phyloP scores from a whole-genome alignment of 768 basidiomycete species.

The Dictyophora rubrovolvata region DNA sequence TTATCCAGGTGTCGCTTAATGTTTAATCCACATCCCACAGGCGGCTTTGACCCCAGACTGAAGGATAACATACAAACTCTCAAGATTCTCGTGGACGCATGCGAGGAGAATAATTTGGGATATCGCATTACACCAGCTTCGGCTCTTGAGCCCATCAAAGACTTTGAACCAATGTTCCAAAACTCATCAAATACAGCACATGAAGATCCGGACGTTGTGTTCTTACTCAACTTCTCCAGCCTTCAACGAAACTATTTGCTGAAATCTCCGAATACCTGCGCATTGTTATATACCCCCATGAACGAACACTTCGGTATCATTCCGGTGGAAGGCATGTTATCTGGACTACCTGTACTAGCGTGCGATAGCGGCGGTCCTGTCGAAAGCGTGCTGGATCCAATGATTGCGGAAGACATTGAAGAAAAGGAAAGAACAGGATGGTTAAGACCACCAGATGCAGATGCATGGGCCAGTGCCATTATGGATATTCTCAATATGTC shows the following conservation, averaged over 20 bases:
- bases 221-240: constrained; percentile 88
- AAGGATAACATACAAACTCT: constrained; percentile 71
- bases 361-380: constrained; percentile 83
- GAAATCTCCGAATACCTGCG: constrained; percentile 50
- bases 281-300: constrained; percentile 82
- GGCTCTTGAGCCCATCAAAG: constrained; percentile 21
- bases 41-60: constrained; percentile 84
- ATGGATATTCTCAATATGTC: constrained; percentile 45
- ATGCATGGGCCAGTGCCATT: constrained; percentile 64
- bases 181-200: constrained; percentile 20
- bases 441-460: constrained; percentile 53
- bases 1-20: not conserved
- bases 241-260: constrained; percentile 77
- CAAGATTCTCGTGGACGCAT: constrained; percentile 47
- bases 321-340: constrained; percentile 90
- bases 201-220: constrained; percentile 53
- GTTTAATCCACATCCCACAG: constrained; percentile 26
- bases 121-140: constrained; percentile 47
- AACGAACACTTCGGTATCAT: constrained; percentile 99
- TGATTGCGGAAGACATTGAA: constrained; percentile 21
- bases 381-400: constrained; percentile 62
- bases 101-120: constrained; percentile 43
- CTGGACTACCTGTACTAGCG: constrained; percentile 82
- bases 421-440: constrained; percentile 58
- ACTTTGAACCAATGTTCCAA: constrained; percentile 29